Evolutionary conservation across 352 stramenopile species (phyloP).

Genomic region (Plasmopara halstedii): DNA sequence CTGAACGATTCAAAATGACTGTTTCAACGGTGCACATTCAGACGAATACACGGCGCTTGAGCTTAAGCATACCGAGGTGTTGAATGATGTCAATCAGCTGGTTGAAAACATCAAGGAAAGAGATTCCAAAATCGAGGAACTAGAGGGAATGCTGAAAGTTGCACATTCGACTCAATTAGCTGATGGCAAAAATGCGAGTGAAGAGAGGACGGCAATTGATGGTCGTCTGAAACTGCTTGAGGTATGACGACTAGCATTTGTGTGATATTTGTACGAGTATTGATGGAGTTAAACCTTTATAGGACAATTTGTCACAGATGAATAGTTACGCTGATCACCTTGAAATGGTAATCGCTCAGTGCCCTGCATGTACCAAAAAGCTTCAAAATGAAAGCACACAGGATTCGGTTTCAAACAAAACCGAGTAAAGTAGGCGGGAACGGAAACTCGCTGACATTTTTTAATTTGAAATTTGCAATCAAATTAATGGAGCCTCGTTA

Average conservation of each 20-base stretch:
- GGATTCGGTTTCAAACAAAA: slow-evolving; percentile 20
- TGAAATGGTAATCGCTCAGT: slow-evolving; percentile 67
- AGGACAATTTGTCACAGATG: slow-evolving; percentile 75
- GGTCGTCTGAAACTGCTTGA: slow-evolving; percentile 54
- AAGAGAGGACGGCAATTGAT: slow-evolving; percentile 19
- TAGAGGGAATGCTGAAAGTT: slow-evolving; percentile 25
- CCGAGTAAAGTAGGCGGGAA: slow-evolving; percentile 10
- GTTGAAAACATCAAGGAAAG: slow-evolving; percentile 21
- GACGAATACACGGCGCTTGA: slow-evolving; percentile 25
- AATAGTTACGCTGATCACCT: slow-evolving; percentile 75
- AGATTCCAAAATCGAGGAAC: slow-evolving; percentile 27
- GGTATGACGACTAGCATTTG: slow-evolving; percentile 18
- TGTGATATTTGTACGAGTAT: not conserved
- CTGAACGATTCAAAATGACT: not conserved
- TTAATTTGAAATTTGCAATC: slow-evolving; percentile 8
- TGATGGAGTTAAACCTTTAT: too few relatives aligned
- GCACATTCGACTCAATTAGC: slow-evolving; percentile 1
- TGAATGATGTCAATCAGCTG: slow-evolving; percentile 2
- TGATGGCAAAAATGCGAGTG: not conserved
- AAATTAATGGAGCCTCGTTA: slow-evolving; percentile 52
- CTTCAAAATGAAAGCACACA: slow-evolving; percentile 62
- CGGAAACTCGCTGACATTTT: slow-evolving; percentile 17
- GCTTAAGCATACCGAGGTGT: slow-evolving; percentile 9
- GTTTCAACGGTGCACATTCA: slow-evolving; percentile 3
- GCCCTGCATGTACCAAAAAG: slow-evolving; percentile 58